A percentile compares a stretch with the other conserved stretches of the same genome.
Evolutionary conservation across 345 rosid genomes (phyloP).

Genomic region (Camelina laxa): DNA sequence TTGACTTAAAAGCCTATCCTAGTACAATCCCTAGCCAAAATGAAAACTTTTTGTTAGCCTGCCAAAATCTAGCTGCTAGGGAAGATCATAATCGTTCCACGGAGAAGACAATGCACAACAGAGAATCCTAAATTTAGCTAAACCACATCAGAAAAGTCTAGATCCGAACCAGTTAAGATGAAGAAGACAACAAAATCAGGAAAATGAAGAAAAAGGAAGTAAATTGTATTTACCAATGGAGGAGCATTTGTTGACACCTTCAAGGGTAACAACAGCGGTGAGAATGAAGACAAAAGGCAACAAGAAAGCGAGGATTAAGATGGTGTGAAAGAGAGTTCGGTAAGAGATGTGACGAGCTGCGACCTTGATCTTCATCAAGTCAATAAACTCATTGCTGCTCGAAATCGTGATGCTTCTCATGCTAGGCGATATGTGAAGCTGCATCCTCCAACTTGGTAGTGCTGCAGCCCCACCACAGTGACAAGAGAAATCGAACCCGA

Average conservation of each 20-base stretch:
- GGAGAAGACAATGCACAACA: neutral
- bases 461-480: conserved; percentile 74
- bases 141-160: conserved; percentile 3
- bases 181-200: neutral
- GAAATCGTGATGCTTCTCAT: conserved; percentile 99
- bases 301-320: conserved; percentile 94
- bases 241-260: conserved; percentile 99
- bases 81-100: conserved; percentile 12
- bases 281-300: conserved; percentile 99
- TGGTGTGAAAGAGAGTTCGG: conserved; percentile 92
- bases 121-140: neutral
- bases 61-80: conserved; percentile 7
- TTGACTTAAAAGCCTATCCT: conserved; percentile 25
- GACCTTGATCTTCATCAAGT: conserved; percentile 99
- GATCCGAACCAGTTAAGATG: conserved; percentile 19
- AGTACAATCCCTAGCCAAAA: conserved; percentile 35
- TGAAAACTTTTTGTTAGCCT: conserved; percentile 10
- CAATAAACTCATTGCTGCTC: conserved; percentile 97
- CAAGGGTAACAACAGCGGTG: conserved; percentile 98
- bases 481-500: conserved; percentile 15
- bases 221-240: conserved; percentile 68
- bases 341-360: conserved; percentile 99
- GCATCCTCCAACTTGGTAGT: conserved; percentile 81
- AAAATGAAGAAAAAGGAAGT: neutral
- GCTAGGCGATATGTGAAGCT: conserved; percentile 99